Conservation (phyloP, 2,329 filamentous ascomycete genomes). For the Aaosphaeria pasadenensis region DNA sequence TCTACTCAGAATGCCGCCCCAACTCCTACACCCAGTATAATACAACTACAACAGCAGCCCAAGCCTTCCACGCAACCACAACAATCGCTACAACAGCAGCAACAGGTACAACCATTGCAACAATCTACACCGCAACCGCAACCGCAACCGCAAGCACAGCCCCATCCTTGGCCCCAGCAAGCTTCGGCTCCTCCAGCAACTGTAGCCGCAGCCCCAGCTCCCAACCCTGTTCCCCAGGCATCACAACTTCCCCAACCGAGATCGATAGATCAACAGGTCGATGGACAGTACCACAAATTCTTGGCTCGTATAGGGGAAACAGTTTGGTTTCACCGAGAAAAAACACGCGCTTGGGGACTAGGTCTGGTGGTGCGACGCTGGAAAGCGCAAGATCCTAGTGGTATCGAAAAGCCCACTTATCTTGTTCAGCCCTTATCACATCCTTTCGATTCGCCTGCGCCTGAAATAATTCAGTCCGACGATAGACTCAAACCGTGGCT, state of each 20-base stretch:
- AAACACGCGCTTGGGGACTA: conserved; percentile 50
- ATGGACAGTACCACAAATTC: conserved; percentile 47
- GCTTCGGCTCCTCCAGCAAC: conserved; percentile 17
- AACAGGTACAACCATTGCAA: no score
- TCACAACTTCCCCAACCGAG: conserved; percentile 34
- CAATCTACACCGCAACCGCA: no score
- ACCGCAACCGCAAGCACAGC: conserved; percentile 6
- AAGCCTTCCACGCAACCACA: conserved; percentile 10
- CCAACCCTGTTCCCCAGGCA: conserved; percentile 20
- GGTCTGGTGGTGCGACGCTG: conserved; percentile 51
- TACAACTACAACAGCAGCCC: no score
- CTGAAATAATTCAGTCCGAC: conserved; percentile 45
- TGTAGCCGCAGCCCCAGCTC: conserved; percentile 19
- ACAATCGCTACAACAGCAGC: no score
- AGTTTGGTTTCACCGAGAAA: conserved; percentile 54
- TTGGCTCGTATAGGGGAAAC: conserved; percentile 55
- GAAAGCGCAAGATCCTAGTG: conserved; percentile 19
- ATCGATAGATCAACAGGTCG: conserved; percentile 48
- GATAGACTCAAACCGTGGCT: conserved; percentile 54
- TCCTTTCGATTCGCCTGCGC: conserved; percentile 38
- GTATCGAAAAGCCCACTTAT: conserved; percentile 33
- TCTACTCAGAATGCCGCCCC: no score
- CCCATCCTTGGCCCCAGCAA: conserved; percentile 3
- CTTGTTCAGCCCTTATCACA: conserved; percentile 50
- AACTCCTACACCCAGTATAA: no score